Percentiles rank a stretch among this genome's conserved stretches.
Evolutionary conservation across 2,329 filamentous ascomycete genomes (phyloP).

Genomic region (Alternaria metachromatica): DNA sequence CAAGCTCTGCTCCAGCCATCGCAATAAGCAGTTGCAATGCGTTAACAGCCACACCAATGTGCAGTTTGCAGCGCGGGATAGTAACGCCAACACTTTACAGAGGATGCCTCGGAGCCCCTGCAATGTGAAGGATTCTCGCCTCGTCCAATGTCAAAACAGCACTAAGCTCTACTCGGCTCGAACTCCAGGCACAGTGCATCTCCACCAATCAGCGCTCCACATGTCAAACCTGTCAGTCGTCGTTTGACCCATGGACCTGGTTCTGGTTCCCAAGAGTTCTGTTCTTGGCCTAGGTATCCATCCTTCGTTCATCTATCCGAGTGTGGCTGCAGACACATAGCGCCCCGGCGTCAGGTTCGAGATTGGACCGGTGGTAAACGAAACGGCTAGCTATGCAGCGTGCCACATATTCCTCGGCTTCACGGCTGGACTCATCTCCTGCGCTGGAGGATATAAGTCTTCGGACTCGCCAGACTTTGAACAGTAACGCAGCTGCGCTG

Average conservation of each 20-base stretch:
- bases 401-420: slow-evolving; percentile 23
- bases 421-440: slow-evolving; percentile 22
- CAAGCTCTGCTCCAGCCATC: background rate
- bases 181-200: slow-evolving; percentile 19
- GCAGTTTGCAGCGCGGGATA: background rate
- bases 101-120: slow-evolving; percentile 21
- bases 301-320: slow-evolving; percentile 28
- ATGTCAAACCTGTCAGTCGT: slow-evolving; percentile 21
- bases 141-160: slow-evolving; percentile 12
- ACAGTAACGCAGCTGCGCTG: slow-evolving; percentile 41
- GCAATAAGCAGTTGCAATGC: background rate
- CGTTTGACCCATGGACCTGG: slow-evolving; percentile 12
- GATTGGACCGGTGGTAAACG: slow-evolving; percentile 33
- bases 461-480: slow-evolving; percentile 6
- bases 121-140: slow-evolving; percentile 25
- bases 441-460: slow-evolving; percentile 28
- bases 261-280: slow-evolving; percentile 6
- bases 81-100: slow-evolving; percentile 1
- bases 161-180: slow-evolving; percentile 18
- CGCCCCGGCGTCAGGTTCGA: slow-evolving; percentile 22
- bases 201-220: slow-evolving; percentile 23
- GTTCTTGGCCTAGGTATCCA: slow-evolving; percentile 16
- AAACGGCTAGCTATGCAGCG: slow-evolving; percentile 29
- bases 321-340: slow-evolving; percentile 29
- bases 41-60: background rate